These are phyloP conservation scores for Ophiosphaerella narmari DNA, from an alignment of 2,329 filamentous ascomycete genomes.

Conservation along the genomic window DNA sequence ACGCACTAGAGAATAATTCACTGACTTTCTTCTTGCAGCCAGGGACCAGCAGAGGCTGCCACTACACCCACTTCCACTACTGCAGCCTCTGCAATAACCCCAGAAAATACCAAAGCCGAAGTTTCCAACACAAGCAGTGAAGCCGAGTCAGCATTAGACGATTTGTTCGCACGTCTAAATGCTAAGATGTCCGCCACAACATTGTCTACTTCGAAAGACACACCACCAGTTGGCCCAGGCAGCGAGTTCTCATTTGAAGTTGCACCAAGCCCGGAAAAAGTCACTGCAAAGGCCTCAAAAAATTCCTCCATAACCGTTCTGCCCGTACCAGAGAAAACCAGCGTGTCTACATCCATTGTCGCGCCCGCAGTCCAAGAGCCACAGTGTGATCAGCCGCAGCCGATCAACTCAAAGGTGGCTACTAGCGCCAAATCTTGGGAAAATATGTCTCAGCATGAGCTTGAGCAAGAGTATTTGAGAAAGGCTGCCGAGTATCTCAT, in stretches of 20 bases:
- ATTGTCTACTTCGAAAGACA: background rate
- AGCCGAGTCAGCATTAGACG: conserved; percentile 13
- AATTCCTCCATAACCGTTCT: background rate
- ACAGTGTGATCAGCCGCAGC: background rate
- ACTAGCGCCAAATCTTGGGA: background rate
- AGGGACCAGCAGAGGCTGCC: background rate
- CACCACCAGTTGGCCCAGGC: conserved; percentile 1
- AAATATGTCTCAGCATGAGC: conserved; percentile 4
- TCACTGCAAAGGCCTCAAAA: background rate
- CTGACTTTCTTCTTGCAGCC: background rate
- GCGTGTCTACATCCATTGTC: background rate
- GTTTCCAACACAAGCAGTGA: background rate
- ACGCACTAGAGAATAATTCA: background rate
- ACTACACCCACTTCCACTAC: background rate
- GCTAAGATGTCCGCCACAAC: background rate
- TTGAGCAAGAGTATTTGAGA: conserved; percentile 19
- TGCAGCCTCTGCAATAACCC: background rate
- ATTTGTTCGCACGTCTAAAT: conserved; percentile 26
- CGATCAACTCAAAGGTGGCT: too few relatives aligned
- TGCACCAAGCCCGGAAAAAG: background rate
- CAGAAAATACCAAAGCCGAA: conserved; percentile 4
- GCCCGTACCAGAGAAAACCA: background rate
- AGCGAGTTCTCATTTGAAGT: conserved; percentile 9
- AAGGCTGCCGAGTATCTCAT: conserved; percentile 23
- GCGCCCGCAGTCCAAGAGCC: background rate